These are phyloP conservation scores for Myxozyma kluyveri DNA, from an alignment of 805 yeast species.

Conservation along the genomic window DNA sequence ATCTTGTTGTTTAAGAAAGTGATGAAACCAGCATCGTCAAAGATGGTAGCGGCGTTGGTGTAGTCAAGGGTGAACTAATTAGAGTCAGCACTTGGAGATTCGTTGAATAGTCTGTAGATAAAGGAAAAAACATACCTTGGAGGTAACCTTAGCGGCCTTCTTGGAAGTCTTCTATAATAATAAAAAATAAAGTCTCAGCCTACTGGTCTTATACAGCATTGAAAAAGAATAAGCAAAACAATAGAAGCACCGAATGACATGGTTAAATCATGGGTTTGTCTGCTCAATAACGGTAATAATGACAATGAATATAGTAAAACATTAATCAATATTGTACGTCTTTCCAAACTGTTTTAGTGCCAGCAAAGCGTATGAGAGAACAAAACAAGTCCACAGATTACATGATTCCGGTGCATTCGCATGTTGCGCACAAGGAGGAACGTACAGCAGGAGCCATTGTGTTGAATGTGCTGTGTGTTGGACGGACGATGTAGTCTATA, in stretches of 20 bases:
- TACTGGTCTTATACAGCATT: conserved; percentile 54
- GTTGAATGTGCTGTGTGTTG: neutral
- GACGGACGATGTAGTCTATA: too few species aligned
- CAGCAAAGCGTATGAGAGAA: conserved; percentile 26
- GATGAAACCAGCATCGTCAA: conserved; percentile 95
- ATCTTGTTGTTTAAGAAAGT: conserved; percentile 98
- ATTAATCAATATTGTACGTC: too few species aligned
- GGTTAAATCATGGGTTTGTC: too few species aligned
- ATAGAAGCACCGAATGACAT: too few species aligned
- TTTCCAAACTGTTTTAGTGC: too few species aligned
- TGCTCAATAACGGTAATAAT: too few species aligned
- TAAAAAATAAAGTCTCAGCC: conserved; percentile 57
- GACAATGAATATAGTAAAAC: too few species aligned
- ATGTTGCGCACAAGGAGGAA: neutral
- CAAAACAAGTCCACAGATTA: neutral
- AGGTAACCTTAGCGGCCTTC: conserved; percentile 57
- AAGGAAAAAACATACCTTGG: conserved; percentile 29
- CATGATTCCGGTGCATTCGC: neutral
- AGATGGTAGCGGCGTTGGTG: conserved; percentile 95
- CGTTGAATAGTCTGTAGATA: too few species aligned
- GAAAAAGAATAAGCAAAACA: conserved; percentile 17
- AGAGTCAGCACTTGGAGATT: neutral
- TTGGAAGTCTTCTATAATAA: conserved; percentile 60
- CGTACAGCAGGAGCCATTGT: conserved; percentile 29
- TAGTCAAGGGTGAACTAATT: conserved; percentile 89